A percentile compares a stretch with the other conserved stretches of the same genome.
phyloP scores from a whole-genome alignment of 2,329 filamentous ascomycete species.

The Chaetomiaceae sp. region DNA sequence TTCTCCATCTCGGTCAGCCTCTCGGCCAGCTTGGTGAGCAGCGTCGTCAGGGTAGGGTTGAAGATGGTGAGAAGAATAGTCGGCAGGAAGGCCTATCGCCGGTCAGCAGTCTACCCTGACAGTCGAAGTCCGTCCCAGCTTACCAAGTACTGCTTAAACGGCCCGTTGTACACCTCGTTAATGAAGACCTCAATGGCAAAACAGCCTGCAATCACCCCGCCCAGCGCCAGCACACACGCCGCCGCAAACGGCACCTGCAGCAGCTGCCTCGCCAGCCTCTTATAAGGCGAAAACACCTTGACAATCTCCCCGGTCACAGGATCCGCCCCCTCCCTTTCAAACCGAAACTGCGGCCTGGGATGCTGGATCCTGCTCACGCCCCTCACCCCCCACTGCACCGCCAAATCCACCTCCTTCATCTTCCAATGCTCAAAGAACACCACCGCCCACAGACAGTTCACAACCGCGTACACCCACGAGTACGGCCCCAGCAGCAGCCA shows the following conservation, averaged over 20 bases:
- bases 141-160: constrained; percentile 79
- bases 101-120: background rate
- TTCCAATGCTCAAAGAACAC: constrained; percentile 96
- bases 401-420: constrained; percentile 81
- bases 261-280: constrained; percentile 71
- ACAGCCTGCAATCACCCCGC: constrained; percentile 76
- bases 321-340: constrained; percentile 73
- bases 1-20: constrained; percentile 81
- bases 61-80: constrained; percentile 80
- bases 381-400: constrained; percentile 82
- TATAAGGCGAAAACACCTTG: constrained; percentile 69
- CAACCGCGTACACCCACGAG: constrained; percentile 73
- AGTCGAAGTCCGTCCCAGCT: constrained; percentile 29
- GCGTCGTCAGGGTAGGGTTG: constrained; percentile 70
- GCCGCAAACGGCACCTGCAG: constrained; percentile 83
- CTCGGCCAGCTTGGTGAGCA: constrained; percentile 73
- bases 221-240: constrained; percentile 65
- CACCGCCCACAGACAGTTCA: constrained; percentile 80
- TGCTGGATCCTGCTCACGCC: constrained; percentile 78
- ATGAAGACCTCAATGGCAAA: constrained; percentile 96
- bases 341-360: constrained; percentile 71
- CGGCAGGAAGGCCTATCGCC: constrained; percentile 70
- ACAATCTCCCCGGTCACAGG: constrained; percentile 76
- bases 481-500: constrained; percentile 84
- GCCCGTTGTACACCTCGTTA: constrained; percentile 86